Conservation (phyloP, 768 basidiomycete genomes). For the Pulveroboletus ravenelii region DNA sequence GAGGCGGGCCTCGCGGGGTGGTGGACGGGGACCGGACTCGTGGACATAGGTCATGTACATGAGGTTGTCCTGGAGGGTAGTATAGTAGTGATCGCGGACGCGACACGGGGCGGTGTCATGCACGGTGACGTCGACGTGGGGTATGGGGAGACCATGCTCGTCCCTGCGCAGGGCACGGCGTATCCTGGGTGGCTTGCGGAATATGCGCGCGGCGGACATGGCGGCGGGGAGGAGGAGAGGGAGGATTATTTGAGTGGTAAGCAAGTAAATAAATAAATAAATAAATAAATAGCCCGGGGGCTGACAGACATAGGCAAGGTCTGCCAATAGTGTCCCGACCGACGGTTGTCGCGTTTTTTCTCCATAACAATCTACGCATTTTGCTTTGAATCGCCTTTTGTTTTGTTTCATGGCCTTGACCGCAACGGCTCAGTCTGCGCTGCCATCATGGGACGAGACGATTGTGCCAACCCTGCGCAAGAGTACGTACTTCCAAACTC, state of each 20-base stretch:
- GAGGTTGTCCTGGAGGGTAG: slow-evolving; percentile 77
- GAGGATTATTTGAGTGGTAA: not conserved
- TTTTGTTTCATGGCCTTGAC: slow-evolving; percentile 38
- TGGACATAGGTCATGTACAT: slow-evolving; percentile 96
- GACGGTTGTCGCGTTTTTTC: not conserved
- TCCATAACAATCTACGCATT: not conserved
- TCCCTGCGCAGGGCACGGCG: slow-evolving; percentile 43
- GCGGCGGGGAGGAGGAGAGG: too few species aligned
- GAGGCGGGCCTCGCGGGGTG: slow-evolving; percentile 56
- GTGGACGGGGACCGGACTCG: slow-evolving; percentile 48
- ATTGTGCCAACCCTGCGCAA: slow-evolving; percentile 80
- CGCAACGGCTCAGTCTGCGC: slow-evolving; percentile 33
- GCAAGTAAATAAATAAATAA: slow-evolving; percentile 6
- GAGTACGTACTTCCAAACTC: slow-evolving; percentile 41
- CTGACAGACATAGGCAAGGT: not conserved
- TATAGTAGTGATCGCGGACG: slow-evolving; percentile 78
- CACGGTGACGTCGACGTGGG: slow-evolving; percentile 59
- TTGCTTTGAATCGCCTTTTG: not conserved
- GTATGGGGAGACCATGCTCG: slow-evolving; percentile 62
- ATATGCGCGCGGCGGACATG: slow-evolving; percentile 36
- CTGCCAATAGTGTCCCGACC: not conserved
- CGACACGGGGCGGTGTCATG: slow-evolving; percentile 72
- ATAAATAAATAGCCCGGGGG: slow-evolving; percentile 1
- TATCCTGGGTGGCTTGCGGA: slow-evolving; percentile 50
- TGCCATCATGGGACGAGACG: slow-evolving; percentile 72